These are phyloP conservation scores for Coleophoma crateriformis DNA, from an alignment of 2,329 filamentous ascomycete genomes.

Conservation along the genomic window DNA sequence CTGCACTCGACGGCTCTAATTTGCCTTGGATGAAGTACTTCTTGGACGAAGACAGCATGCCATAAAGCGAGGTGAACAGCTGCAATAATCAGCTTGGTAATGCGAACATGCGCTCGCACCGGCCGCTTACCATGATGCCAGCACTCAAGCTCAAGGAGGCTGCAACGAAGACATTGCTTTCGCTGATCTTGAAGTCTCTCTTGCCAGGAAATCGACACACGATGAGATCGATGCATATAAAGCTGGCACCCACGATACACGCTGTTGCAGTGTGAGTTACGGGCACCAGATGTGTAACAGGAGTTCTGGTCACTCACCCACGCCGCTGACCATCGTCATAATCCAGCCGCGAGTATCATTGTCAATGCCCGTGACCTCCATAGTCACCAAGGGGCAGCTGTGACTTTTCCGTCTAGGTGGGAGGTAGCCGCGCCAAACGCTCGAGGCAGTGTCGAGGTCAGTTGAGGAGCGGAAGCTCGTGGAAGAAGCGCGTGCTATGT, in stretches of 20 bases:
- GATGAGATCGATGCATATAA: conserved; percentile 82
- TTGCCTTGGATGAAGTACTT: conserved; percentile 67
- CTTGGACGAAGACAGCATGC: conserved; percentile 85
- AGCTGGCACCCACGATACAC: conserved; percentile 68
- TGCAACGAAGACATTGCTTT: conserved; percentile 83
- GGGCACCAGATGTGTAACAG: neutral
- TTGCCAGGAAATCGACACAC: conserved; percentile 68
- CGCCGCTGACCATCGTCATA: conserved; percentile 78
- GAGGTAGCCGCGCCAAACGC: neutral
- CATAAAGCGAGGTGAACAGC: conserved; percentile 89
- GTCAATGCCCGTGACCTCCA: conserved; percentile 34
- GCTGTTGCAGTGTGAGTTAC: conserved; percentile 29
- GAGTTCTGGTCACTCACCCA: conserved; percentile 40
- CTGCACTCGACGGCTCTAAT: conserved; percentile 60
- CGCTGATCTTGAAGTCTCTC: conserved; percentile 77
- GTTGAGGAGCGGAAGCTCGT: neutral
- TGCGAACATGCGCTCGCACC: neutral
- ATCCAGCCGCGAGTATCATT: conserved; percentile 94
- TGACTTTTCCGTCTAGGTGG: conserved; percentile 5
- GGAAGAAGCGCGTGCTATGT: too few species aligned
- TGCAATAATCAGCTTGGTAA: conserved; percentile 29
- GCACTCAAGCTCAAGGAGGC: conserved; percentile 88
- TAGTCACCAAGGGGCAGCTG: conserved; percentile 2
- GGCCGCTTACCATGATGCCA: conserved; percentile 79
- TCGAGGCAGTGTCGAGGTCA: neutral